Conservation (phyloP, 2,329 filamentous ascomycete species). For the Talaromyces piceae region DNA sequence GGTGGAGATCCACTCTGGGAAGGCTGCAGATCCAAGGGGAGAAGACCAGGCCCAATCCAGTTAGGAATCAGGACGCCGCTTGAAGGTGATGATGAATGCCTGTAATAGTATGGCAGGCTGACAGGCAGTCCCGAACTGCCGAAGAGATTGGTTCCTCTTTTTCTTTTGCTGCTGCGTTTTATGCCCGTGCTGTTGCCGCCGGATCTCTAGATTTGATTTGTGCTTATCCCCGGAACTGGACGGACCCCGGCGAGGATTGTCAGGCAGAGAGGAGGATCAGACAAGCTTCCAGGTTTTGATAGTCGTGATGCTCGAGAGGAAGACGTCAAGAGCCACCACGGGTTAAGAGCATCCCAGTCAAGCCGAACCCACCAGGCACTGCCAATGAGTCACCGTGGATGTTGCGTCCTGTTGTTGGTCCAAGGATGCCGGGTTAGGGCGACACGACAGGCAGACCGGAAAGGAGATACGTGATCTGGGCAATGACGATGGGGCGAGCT, state of each 20-base stretch:
- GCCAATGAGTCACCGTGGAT: background rate
- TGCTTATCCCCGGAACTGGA: no score
- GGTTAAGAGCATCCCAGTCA: no score
- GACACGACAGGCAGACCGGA: background rate
- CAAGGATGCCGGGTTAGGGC: background rate
- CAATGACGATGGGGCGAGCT: background rate
- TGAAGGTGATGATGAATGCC: background rate
- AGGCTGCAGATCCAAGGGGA: conserved; percentile 1
- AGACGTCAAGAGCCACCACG: no score
- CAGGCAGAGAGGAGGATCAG: no score
- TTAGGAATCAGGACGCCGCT: background rate
- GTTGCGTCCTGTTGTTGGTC: background rate
- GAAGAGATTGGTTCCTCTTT: background rate
- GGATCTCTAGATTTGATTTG: no score
- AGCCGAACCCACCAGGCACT: no score
- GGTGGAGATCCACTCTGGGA: background rate
- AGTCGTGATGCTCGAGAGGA: no score
- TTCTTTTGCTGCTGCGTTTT: background rate
- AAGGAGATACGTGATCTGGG: background rate
- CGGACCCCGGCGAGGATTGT: no score
- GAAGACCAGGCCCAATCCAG: background rate
- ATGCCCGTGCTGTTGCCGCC: background rate
- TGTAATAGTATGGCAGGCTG: background rate
- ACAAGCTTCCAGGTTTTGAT: no score
- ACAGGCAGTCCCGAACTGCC: background rate